A percentile compares a stretch with the other conserved stretches of the same genome.
Conservation (phyloP, 352 stramenopile genomes). For the Saprolegnia parasitica region DNA sequence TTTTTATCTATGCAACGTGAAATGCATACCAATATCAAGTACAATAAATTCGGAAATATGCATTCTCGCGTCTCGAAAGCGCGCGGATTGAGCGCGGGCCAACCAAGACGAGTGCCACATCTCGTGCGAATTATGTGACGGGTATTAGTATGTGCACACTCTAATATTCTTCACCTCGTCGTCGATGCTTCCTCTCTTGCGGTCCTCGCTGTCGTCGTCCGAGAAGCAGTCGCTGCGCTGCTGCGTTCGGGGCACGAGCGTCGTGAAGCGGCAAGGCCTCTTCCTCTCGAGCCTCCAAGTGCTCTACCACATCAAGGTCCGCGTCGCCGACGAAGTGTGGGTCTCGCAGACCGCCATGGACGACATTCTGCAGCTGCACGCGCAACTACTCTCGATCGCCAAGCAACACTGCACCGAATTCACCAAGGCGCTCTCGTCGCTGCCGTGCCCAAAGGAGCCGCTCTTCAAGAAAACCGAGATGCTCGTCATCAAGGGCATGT, state of each 20-base stretch:
- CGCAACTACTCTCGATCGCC: not conserved
- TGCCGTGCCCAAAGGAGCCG: slow-evolving; percentile 20
- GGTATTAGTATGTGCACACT: not conserved
- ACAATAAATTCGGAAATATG: no score
- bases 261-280: not conserved
- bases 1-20: no score
- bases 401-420: not conserved
- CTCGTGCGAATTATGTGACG: not conserved
- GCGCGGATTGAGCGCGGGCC: no score
- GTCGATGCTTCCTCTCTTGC: not conserved
- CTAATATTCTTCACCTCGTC: not conserved
- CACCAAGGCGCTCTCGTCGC: not conserved
- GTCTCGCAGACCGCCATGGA: not conserved
- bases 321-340: not conserved
- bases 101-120: slow-evolving; percentile 2
- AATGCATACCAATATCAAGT: no score
- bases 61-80: no score
- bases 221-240: slow-evolving; percentile 10
- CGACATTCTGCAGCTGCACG: slow-evolving; percentile 1
- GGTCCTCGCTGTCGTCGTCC: not conserved
- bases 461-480: slow-evolving; percentile 23
- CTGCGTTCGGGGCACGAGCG: slow-evolving; percentile 9
- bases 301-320: slow-evolving; percentile 14
- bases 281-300: slow-evolving; percentile 11
- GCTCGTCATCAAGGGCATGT: slow-evolving; percentile 28